Evolutionary conservation across 768 basidiomycete genomes (phyloP), one percentile per base, ranked within the genome.

Genomic region (Suillus subluteus): DNA sequence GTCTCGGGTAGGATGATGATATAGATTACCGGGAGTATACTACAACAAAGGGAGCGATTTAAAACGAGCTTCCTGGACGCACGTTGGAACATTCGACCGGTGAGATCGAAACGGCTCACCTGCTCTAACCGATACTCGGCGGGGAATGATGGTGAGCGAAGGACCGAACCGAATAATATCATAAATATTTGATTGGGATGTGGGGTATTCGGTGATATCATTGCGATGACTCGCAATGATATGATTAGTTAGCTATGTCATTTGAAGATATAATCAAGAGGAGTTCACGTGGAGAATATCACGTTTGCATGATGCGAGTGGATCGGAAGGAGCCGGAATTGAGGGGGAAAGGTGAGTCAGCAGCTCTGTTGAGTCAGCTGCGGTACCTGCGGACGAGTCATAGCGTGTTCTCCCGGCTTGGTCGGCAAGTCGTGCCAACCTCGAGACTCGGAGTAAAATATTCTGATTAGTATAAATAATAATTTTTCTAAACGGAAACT

Each of bases 401-500:
- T 46, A 16, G 21, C 43, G 52, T 41, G 18, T 64, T 38, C 32
- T 18, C 48, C 62, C 64, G 54, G 50, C 35, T 23, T 40, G 11
- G 37, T 54, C 52, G 50, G 32, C 23, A 56, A 58, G 67, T 65
- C 65, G 63, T 54, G 43, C 23, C 30, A 41, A 32, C 59, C 58
- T 63, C 62, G 65, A 26, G 26, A 26, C 26, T 26, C 26, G 1
- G 26, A 50, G 62, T 52, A 52, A 6, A 43, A 43, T 43, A 44
- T 41, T 41, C 41, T 41, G 40, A 41, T 41, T 41, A 13, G 13
- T 5, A 44, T 46, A 48, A 30, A 30, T 62, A 37, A 30, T 64
- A 48, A 52, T 52, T 50, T 26, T 26, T 62, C 7, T 37, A 37
- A 18, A 50, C 55, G 67, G 59, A 77, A 76, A 70, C 72, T 73